Conservation (phyloP, 495 filamentous ascomycete genomes). For the Umbilicaria muhlenbergii region DNA sequence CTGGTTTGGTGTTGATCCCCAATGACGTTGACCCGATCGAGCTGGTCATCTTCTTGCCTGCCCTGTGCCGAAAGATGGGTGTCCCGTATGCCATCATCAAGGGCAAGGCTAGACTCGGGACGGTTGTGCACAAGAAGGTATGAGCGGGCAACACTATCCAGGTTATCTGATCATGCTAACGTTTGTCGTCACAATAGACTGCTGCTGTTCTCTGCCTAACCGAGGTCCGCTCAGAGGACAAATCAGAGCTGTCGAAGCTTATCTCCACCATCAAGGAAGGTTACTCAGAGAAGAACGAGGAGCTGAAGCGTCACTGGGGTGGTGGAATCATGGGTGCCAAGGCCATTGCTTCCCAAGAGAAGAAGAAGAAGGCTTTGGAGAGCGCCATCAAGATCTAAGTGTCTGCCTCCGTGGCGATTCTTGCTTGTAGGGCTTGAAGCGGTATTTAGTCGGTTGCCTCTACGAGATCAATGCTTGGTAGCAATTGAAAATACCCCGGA, state of each 20-base stretch:
- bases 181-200: conserved; percentile 41
- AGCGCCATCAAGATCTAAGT: conserved; percentile 83
- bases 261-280: conserved; percentile 95
- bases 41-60: conserved; percentile 96
- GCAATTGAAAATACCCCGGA: background rate
- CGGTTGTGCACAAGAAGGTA: conserved; percentile 99
- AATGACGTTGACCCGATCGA: conserved; percentile 99
- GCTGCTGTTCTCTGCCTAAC: conserved; percentile 91
- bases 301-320: conserved; percentile 88
- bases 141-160: background rate
- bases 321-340: conserved; percentile 99
- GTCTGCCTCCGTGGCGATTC: no score
- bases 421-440: background rate
- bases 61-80: conserved; percentile 99
- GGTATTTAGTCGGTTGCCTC: background rate
- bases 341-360: conserved; percentile 81
- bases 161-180: background rate
- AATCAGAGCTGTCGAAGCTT: conserved; percentile 92
- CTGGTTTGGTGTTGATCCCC: conserved; percentile 88
- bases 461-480: background rate
- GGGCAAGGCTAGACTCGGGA: conserved; percentile 97
- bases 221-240: conserved; percentile 94
- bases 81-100: conserved; percentile 98
- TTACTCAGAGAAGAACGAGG: conserved; percentile 91
- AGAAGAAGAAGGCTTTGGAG: conserved; percentile 93